These are phyloP conservation scores for Cenococcum geophilum DNA, from an alignment of 495 filamentous ascomycete species.

Conservation along the genomic window DNA sequence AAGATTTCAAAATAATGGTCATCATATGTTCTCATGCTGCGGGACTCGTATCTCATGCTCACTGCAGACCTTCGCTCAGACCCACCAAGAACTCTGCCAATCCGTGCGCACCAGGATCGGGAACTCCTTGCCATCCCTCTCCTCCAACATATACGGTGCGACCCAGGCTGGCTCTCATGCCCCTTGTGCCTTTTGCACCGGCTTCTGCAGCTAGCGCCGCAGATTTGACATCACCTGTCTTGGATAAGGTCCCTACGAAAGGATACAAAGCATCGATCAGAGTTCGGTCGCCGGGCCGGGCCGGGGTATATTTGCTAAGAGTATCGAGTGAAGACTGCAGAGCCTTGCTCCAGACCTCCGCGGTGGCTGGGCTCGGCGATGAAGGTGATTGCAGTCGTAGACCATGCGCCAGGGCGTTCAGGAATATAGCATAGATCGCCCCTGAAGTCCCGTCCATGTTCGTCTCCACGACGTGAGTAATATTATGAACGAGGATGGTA, in stretches of 20 bases:
- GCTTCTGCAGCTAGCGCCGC: constrained; percentile 69
- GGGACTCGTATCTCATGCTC: neutral
- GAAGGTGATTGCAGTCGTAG: constrained; percentile 53
- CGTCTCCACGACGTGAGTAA: constrained; percentile 78
- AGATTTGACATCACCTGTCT: constrained; percentile 56
- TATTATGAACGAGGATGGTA: constrained; percentile 62
- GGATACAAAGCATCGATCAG: constrained; percentile 85
- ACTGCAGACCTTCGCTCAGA: constrained; percentile 52
- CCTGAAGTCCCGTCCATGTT: constrained; percentile 96
- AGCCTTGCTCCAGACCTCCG: constrained; percentile 67
- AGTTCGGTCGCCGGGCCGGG: constrained; percentile 81
- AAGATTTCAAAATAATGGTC: neutral
- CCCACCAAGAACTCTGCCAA: constrained; percentile 75
- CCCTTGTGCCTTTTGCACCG: constrained; percentile 77
- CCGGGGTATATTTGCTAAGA: constrained; percentile 80
- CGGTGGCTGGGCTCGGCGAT: constrained; percentile 45
- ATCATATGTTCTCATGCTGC: neutral
- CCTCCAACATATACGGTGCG: constrained; percentile 88
- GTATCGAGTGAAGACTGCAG: constrained; percentile 62
- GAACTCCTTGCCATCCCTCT: constrained; percentile 70
- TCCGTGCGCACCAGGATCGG: constrained; percentile 88
- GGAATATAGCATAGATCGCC: constrained; percentile 91
- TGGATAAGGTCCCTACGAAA: constrained; percentile 65
- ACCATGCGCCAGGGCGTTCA: constrained; percentile 78
- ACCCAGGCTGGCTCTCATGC: constrained; percentile 84